Evolutionary conservation across 1,284 basidiomycete genomes (phyloP).

Genomic region (Ustilago tritici): DNA sequence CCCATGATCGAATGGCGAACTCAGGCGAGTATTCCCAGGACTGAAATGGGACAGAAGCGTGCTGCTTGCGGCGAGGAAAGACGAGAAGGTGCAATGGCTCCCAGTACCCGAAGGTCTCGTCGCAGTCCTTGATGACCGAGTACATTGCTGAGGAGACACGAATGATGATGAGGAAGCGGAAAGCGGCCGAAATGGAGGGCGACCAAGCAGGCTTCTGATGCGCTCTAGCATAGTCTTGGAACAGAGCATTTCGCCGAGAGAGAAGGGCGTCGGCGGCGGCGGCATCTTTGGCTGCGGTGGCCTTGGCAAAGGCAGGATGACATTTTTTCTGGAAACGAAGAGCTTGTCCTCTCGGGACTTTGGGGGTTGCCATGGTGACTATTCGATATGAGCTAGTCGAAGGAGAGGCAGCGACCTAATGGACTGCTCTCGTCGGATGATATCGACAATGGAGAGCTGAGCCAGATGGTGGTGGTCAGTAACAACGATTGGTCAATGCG

Average conservation of each 20-base stretch:
- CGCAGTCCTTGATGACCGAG: constrained; percentile 93
- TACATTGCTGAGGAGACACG: constrained; percentile 91
- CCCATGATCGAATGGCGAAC: constrained; percentile 92
- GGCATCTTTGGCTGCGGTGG: constrained; percentile 36
- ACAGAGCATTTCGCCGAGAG: constrained; percentile 46
- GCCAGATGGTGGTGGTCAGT: not conserved
- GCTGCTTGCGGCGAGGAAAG: constrained; percentile 29
- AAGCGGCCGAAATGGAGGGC: constrained; percentile 76
- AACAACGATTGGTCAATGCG: constrained; percentile 4
- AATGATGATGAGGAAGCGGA: constrained; percentile 84
- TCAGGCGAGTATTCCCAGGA: constrained; percentile 96
- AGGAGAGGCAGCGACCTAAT: not conserved
- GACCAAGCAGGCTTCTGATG: constrained; percentile 53
- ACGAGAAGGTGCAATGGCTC: constrained; percentile 92
- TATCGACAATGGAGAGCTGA: not conserved
- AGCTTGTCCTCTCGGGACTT: constrained; percentile 32
- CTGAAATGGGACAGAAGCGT: constrained; percentile 77
- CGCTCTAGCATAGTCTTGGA: constrained; percentile 38
- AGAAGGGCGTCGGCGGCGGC: constrained; percentile 40
- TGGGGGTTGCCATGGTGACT: constrained; percentile 26
- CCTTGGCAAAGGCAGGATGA: constrained; percentile 31
- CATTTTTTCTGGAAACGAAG: constrained; percentile 47
- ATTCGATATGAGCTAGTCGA: not conserved
- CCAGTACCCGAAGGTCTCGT: constrained; percentile 96
- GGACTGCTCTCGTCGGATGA: constrained; percentile 4